phyloP scores from a whole-genome alignment of 306 rosid species.

The Sechiopsis laciniata region DNA sequence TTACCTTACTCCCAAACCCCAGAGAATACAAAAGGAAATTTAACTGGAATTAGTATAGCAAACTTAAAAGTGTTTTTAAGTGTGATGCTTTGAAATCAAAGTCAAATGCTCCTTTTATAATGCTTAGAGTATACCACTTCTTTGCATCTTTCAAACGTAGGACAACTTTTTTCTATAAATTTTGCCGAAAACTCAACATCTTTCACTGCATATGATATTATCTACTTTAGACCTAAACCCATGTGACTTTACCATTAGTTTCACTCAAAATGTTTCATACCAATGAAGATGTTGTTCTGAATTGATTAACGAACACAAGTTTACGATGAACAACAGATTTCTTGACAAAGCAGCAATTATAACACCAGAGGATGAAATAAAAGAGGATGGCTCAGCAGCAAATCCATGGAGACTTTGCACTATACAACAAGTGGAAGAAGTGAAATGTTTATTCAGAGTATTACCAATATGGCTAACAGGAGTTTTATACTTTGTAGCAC shows the following conservation, averaged over 20 bases:
- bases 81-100: no score
- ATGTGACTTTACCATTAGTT: neutral
- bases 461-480: constrained; percentile 63
- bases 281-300: no score
- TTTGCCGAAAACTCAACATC: no score
- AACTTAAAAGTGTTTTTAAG: no score
- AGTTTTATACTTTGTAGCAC: constrained; percentile 30
- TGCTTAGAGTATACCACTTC: no score
- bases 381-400: constrained; percentile 58
- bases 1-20: no score
- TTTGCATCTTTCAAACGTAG: no score
- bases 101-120: no score
- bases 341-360: constrained; percentile 77
- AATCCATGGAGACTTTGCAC: constrained; percentile 79
- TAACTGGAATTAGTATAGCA: no score
- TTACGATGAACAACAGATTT: constrained; percentile 26
- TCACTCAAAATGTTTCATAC: neutral
- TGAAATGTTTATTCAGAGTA: constrained; percentile 60
- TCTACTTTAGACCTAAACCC: neutral
- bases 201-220: neutral
- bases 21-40: no score
- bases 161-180: no score
- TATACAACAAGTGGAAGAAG: constrained; percentile 85
- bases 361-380: constrained; percentile 40
- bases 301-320: no score